Percentiles rank a stretch among this genome's conserved stretches.
These are phyloP conservation scores for Fistulinella prunicolor DNA, from an alignment of 768 basidiomycete genomes.

Conservation along the genomic window DNA sequence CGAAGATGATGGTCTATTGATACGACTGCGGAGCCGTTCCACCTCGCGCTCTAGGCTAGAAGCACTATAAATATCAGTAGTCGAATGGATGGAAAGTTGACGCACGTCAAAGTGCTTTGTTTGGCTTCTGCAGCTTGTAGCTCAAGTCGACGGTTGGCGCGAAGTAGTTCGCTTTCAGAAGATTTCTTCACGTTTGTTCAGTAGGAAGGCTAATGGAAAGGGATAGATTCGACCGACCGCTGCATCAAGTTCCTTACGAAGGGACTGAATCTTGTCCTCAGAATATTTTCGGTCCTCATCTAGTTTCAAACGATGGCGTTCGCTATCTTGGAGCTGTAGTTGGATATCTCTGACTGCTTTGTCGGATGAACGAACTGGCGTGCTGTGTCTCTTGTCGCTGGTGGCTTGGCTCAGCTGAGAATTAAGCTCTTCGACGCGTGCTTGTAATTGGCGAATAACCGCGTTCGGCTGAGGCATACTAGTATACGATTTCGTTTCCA, in stretches of 20 bases:
- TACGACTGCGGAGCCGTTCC: conserved; percentile 63
- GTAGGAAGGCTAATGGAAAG: not conserved
- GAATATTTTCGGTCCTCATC: conserved; percentile 65
- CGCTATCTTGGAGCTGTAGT: conserved; percentile 55
- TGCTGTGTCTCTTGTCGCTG: conserved; percentile 39
- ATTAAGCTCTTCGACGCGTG: conserved; percentile 68
- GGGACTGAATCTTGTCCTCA: conserved; percentile 52
- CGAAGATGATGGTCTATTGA: conserved; percentile 54
- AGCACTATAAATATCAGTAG: conserved; percentile 3
- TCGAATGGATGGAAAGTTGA: conserved; percentile 1
- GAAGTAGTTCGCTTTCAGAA: conserved; percentile 60
- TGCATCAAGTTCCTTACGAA: conserved; percentile 59
- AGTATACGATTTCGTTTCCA: conserved; percentile 74
- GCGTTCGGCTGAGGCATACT: conserved; percentile 58
- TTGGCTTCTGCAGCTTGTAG: conserved; percentile 73
- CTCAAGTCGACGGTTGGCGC: conserved; percentile 72
- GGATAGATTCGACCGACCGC: conserved; percentile 44
- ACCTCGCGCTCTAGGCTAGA: conserved; percentile 61
- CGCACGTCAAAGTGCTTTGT: conserved; percentile 67
- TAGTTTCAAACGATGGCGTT: conserved; percentile 56
- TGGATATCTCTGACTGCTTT: conserved; percentile 51
- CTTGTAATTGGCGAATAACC: conserved; percentile 59
- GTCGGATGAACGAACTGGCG: conserved; percentile 41
- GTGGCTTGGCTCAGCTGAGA: conserved; percentile 41
- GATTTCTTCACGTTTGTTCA: conserved; percentile 52